These are phyloP conservation scores for Exophiala sideris DNA, from an alignment of 2,329 filamentous ascomycete species.

Conservation along the genomic window DNA sequence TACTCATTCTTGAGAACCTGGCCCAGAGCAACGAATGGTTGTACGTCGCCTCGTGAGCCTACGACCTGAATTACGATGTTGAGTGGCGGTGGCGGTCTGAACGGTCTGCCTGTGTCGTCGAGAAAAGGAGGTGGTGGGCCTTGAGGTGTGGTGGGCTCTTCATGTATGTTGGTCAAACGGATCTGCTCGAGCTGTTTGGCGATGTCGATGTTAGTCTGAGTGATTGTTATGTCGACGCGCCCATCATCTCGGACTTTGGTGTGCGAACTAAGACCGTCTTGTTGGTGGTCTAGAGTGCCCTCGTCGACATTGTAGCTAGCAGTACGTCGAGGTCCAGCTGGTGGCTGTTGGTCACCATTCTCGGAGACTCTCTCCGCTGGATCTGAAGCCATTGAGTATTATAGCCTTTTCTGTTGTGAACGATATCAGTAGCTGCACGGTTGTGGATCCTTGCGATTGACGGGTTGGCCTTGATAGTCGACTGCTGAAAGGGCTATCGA, in stretches of 20 bases:
- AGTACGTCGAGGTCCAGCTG: background rate
- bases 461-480: too few relatives aligned
- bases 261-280: constrained; percentile 8
- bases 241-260: constrained; percentile 56
- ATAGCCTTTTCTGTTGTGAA: too few relatives aligned
- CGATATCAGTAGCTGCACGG: too few relatives aligned
- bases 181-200: constrained; percentile 56
- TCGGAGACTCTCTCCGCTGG: background rate
- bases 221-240: constrained; percentile 73
- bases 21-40: constrained; percentile 59
- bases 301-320: background rate
- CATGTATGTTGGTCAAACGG: constrained; percentile 39
- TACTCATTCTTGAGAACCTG: constrained; percentile 46
- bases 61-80: constrained; percentile 58
- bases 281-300: constrained; percentile 3
- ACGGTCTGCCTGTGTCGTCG: constrained; percentile 57
- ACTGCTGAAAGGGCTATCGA: too few relatives aligned
- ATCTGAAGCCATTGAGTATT: background rate
- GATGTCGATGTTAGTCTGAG: constrained; percentile 63
- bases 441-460: too few relatives aligned
- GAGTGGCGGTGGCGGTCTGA: constrained; percentile 60
- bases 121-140: constrained; percentile 61
- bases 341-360: background rate
- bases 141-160: constrained; percentile 9
- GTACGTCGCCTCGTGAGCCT: constrained; percentile 53